Conservation (phyloP, 306 rosid species). For the Sechiopsis laciniata region DNA sequence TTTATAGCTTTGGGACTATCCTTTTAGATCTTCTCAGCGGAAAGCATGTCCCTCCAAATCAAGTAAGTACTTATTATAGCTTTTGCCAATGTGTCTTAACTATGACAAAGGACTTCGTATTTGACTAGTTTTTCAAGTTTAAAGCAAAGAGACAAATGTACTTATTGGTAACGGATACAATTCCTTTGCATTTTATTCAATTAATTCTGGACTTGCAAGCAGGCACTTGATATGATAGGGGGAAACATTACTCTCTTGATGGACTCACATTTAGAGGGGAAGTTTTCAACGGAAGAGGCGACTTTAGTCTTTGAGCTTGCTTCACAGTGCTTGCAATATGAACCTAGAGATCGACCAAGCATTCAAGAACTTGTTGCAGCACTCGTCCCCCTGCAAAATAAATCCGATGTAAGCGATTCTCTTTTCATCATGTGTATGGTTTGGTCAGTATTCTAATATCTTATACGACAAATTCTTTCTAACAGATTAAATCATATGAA, state of each 20-base stretch:
- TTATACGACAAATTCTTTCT: neutral
- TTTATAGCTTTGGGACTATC: constrained; percentile 76
- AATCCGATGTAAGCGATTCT: constrained; percentile 44
- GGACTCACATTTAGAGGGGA: constrained; percentile 86
- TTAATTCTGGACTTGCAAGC: constrained; percentile 20
- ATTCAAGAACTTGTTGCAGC: constrained; percentile 49
- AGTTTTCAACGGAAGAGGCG: constrained; percentile 66
- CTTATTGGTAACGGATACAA: neutral
- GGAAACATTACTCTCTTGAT: constrained; percentile 55
- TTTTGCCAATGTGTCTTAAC: neutral
- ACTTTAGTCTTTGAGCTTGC: constrained; percentile 66
- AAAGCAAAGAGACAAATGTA: neutral
- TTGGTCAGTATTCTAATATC: neutral
- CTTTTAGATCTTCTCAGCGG: constrained; percentile 80
- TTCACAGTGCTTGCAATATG: constrained; percentile 62
- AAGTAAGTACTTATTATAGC: constrained; percentile 45
- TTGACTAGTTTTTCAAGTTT: no score
- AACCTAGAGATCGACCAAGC: constrained; percentile 65
- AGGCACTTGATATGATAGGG: constrained; percentile 78
- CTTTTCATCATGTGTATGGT: neutral
- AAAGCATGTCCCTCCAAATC: constrained; percentile 78
- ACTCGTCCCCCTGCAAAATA: constrained; percentile 50
- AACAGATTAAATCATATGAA: constrained; percentile 50
- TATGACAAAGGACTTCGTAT: no score
- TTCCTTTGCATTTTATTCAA: neutral